Base-by-base conservation (phyloP, 2,329 filamentous ascomycete species). In the Akanthomyces lecanii region DNA sequence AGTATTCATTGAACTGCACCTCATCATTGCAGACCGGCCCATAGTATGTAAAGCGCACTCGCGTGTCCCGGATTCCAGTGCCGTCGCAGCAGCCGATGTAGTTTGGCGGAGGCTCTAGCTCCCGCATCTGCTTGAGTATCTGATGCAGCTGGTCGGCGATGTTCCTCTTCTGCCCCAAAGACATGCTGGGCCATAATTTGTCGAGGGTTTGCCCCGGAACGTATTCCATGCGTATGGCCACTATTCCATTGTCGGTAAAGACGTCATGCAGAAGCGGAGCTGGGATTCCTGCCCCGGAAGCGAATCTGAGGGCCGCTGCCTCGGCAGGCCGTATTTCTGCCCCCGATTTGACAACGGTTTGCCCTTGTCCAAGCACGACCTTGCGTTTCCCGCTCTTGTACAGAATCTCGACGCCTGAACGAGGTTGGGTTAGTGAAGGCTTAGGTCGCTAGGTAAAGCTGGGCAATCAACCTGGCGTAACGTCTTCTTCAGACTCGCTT, bases 1-100 rank as follows among this genome's bases (percentile, higher is more conserved):
- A 51, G 58, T 67, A 72, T 0, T 66, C 64, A 51, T 73, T 73
- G 61, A 72, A 73, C 4, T 36, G 67, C 1, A 52, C 11, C 52
- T 73, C 69, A 51, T 69, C 62, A 11, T 4, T 36, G 53, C 69
- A 74, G 5, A 65, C 52, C 0, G 68, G 67, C 2, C 64, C 64
- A 36, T 66, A 62, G 59, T 70, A 69, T 0, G 68, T 69, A 8
- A 64, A 65, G 55, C 67, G 60, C 1, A 65, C 14, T 0, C 70
- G 67, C 0, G 66, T 68, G 40, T 74, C 72, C 10, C 69, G 66
- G 23, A 74, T 69, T 30, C 70, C 67, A 1, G 45, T 66, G 14
- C 69, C 67, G 51, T 69, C 69, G 62, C 70, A 74, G 12, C 65
- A 65, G 25, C 71, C 70, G 28, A 73, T 70, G 44, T 67, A 57